Conservation (phyloP, 2,329 filamentous ascomycete genomes). For the Dendryphion nanum region DNA sequence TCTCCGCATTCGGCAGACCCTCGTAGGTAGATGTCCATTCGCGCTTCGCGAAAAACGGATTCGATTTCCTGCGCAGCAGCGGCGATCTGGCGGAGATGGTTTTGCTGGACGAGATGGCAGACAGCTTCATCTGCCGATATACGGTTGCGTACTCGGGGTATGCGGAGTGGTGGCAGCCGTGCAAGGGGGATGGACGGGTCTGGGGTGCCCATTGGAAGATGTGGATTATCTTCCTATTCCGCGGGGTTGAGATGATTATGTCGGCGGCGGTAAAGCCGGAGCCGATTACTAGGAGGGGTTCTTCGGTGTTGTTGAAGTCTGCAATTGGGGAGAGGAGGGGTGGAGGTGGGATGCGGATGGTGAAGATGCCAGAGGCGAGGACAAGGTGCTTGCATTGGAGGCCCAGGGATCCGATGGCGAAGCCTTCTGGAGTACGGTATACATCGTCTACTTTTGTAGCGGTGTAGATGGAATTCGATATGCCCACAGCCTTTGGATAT, state of each 20-base stretch:
- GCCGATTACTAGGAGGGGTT: constrained; percentile 56
- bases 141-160: constrained; percentile 63
- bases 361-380: constrained; percentile 60
- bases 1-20: constrained; percentile 54
- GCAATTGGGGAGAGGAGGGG: constrained; percentile 49
- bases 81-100: constrained; percentile 19
- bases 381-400: constrained; percentile 57
- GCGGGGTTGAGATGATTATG: constrained; percentile 55
- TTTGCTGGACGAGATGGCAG: constrained; percentile 30
- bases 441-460: constrained; percentile 44
- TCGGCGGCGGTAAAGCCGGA: constrained; percentile 64
- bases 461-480: constrained; percentile 48
- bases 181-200: constrained; percentile 55
- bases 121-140: constrained; percentile 60
- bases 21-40: constrained; percentile 54
- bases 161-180: constrained; percentile 58
- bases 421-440: constrained; percentile 44
- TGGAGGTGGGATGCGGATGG: constrained; percentile 52
- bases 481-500: constrained; percentile 55
- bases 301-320: constrained; percentile 15
- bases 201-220: constrained; percentile 61
- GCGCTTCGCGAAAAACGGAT: constrained; percentile 47
- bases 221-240: constrained; percentile 56
- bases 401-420: constrained; percentile 51
- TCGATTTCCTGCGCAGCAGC: constrained; percentile 37